A percentile compares a stretch with the other conserved stretches of the same genome.
These are phyloP conservation scores for Trichothecium sympodiale DNA, from an alignment of 2,329 filamentous ascomycete genomes.

Conservation along the genomic window DNA sequence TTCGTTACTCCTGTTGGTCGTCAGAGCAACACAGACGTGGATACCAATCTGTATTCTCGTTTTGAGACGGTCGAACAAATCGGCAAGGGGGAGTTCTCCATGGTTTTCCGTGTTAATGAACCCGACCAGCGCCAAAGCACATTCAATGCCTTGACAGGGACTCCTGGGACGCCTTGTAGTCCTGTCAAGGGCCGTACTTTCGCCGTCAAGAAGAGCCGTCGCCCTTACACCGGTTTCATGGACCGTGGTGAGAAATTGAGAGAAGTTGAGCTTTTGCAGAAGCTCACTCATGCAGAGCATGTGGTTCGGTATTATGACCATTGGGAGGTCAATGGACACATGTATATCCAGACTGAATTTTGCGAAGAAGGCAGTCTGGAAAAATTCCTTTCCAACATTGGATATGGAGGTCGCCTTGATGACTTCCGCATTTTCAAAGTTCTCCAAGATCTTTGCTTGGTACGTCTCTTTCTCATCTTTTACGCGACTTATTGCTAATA, in stretches of 20 bases:
- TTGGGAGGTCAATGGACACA: slow-evolving; percentile 76
- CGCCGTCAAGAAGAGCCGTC: slow-evolving; percentile 88
- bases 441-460: slow-evolving; percentile 71
- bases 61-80: slow-evolving; percentile 75
- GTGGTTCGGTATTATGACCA: slow-evolving; percentile 73
- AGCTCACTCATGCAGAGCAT: slow-evolving; percentile 72
- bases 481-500: slow-evolving; percentile 4
- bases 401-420: slow-evolving; percentile 76
- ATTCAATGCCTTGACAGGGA: slow-evolving; percentile 29
- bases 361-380: slow-evolving; percentile 91
- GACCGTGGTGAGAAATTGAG: slow-evolving; percentile 77
- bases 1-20: slow-evolving; percentile 62
- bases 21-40: slow-evolving; percentile 53
- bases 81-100: slow-evolving; percentile 86
- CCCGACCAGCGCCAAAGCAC: slow-evolving; percentile 17
- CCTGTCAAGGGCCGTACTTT: slow-evolving; percentile 54
- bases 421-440: slow-evolving; percentile 99
- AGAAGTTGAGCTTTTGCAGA: slow-evolving; percentile 70
- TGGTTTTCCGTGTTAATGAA: slow-evolving; percentile 69
- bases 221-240: slow-evolving; percentile 64
- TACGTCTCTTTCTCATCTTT: slow-evolving; percentile 33
- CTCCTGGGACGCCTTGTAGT: slow-evolving; percentile 41
- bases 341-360: slow-evolving; percentile 97
- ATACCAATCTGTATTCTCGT: slow-evolving; percentile 59
- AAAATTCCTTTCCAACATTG: slow-evolving; percentile 71